Evolutionary conservation across 768 basidiomycete species (phyloP).

Genomic region (Neoboletus subvelutipes): DNA sequence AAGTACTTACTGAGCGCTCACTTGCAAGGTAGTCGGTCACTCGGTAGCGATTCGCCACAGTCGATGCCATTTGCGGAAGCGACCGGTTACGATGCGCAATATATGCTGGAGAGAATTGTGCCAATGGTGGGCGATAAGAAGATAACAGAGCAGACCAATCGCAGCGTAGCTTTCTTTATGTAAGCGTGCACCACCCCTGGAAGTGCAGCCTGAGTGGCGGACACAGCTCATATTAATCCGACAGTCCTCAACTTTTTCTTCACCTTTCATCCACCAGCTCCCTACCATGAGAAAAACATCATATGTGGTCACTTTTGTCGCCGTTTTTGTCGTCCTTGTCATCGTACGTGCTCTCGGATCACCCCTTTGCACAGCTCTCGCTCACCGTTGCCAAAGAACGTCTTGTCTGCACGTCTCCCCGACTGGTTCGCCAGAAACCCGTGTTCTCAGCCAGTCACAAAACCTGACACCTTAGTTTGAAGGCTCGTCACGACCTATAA

Average conservation of each 20-base stretch:
- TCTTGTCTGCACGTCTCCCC: slow-evolving; percentile 51
- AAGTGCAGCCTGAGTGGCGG: not conserved
- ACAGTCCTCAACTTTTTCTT: not conserved
- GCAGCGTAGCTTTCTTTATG: not conserved
- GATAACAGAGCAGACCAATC: not conserved
- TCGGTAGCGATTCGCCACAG: not conserved
- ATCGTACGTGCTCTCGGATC: slow-evolving; percentile 42
- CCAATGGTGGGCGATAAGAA: slow-evolving; percentile 24
- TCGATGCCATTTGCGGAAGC: not conserved
- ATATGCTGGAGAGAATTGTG: slow-evolving; percentile 20
- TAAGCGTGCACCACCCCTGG: not conserved
- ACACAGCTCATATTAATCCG: not conserved
- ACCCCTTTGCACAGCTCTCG: not conserved
- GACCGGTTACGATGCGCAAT: not conserved
- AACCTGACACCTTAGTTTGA: slow-evolving; percentile 31
- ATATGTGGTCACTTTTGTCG: slow-evolving; percentile 62
- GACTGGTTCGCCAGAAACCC: slow-evolving; percentile 56
- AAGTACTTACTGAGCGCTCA: not conserved
- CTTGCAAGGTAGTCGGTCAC: not conserved
- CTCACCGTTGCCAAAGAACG: slow-evolving; percentile 42
- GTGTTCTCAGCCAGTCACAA: slow-evolving; percentile 14
- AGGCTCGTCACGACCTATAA: slow-evolving; percentile 40
- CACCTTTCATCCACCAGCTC: not conserved
- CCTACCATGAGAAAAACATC: slow-evolving; percentile 64
- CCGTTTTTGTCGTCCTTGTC: slow-evolving; percentile 48